These are phyloP conservation scores for Pythium scleroteichum DNA, from an alignment of 352 stramenopile genomes.

Conservation along the genomic window DNA sequence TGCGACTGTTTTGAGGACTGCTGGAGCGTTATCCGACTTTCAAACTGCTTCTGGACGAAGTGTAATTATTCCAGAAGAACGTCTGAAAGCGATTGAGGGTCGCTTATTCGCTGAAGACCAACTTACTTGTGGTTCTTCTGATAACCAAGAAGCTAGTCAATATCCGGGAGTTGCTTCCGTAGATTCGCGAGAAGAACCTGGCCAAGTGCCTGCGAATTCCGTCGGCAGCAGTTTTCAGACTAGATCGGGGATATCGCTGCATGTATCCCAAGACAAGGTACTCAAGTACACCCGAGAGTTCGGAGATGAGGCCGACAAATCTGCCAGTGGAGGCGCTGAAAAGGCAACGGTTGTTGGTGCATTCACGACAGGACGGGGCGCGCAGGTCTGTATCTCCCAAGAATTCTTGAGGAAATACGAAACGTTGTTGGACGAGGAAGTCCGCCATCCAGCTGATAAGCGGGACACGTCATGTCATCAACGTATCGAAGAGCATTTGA, in stretches of 20 bases:
- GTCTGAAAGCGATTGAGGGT: constrained; percentile 10
- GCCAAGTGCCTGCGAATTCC: not conserved
- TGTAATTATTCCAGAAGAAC: constrained; percentile 13
- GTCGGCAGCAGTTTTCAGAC: constrained; percentile 30
- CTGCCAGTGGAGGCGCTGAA: not conserved
- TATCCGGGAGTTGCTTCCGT: too few species aligned
- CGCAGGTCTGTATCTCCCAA: constrained; percentile 5
- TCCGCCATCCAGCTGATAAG: not conserved
- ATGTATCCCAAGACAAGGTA: constrained; percentile 31
- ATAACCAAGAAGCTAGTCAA: not conserved
- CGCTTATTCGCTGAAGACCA: constrained; percentile 9
- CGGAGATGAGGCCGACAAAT: not conserved
- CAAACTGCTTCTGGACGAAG: constrained; percentile 13
- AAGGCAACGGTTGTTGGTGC: not conserved
- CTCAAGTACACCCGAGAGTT: constrained; percentile 23
- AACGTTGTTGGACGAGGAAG: constrained; percentile 6
- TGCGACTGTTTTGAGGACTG: too few species aligned
- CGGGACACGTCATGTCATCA: too few species aligned
- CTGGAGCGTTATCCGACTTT: not conserved
- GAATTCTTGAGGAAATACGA: constrained; percentile 9
- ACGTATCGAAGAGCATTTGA: not conserved
- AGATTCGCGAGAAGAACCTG: too few species aligned
- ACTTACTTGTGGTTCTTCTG: not conserved
- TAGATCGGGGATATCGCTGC: constrained; percentile 31
- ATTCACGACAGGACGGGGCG: constrained; percentile 13